Conservation (phyloP, 192 early-diverging fungal species). For the Coemansia sp. region DNA sequence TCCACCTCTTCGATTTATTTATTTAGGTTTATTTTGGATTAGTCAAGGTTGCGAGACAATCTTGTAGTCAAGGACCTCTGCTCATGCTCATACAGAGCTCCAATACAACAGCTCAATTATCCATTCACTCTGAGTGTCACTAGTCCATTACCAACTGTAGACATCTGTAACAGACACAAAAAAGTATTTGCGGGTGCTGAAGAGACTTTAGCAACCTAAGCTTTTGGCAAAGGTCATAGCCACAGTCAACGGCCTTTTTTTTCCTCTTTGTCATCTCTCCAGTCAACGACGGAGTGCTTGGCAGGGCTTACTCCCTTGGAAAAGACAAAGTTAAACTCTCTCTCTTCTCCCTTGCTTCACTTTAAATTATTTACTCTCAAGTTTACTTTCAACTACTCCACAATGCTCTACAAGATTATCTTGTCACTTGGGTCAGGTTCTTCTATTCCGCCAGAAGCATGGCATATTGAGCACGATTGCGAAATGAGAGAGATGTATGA, state of each 20-base stretch:
- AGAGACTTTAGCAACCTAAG: background rate
- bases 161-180: too few species aligned
- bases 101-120: too few species aligned
- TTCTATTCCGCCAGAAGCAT: background rate
- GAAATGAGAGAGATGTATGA: background rate
- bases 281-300: background rate
- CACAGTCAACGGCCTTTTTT: background rate
- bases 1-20: too few species aligned
- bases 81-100: too few species aligned
- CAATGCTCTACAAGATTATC: background rate
- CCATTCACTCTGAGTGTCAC: too few species aligned
- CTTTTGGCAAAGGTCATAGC: background rate
- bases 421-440: background rate
- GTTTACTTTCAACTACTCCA: background rate
- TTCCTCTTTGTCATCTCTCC: background rate
- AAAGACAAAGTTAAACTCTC: background rate
- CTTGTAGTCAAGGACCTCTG: too few species aligned
- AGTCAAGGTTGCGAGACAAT: too few species aligned
- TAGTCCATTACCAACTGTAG: too few species aligned
- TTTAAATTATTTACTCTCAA: background rate
- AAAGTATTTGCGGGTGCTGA: too few species aligned
- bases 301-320: too few species aligned
- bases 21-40: too few species aligned
- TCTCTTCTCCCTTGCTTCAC: background rate
- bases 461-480: constrained; percentile 7